These are phyloP conservation scores for Myochromella boudieri DNA, from an alignment of 768 basidiomycete species.

Conservation along the genomic window DNA sequence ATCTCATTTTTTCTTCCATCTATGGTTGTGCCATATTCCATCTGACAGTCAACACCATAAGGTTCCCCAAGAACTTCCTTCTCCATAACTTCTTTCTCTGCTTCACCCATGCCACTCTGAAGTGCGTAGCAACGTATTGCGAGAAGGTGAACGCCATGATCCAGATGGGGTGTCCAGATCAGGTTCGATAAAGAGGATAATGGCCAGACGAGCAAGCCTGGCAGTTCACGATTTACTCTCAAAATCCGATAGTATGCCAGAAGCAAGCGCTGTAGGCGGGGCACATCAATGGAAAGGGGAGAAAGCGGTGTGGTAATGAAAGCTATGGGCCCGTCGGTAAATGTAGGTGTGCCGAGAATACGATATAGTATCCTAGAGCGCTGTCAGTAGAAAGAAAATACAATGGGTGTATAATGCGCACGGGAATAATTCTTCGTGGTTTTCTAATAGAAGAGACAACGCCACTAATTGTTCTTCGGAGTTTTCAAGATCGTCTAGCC, in stretches of 20 bases:
- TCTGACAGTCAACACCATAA: slow-evolving; percentile 57
- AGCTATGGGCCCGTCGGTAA: slow-evolving; percentile 54
- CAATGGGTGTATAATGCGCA: slow-evolving; percentile 35
- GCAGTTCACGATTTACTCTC: slow-evolving; percentile 68
- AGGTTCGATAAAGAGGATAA: slow-evolving; percentile 50
- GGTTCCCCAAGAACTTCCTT: slow-evolving; percentile 56
- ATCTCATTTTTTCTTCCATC: slow-evolving; percentile 46
- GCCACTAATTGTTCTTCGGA: slow-evolving; percentile 56
- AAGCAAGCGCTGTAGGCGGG: slow-evolving; percentile 65
- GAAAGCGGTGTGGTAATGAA: slow-evolving; percentile 35
- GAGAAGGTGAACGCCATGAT: slow-evolving; percentile 63
- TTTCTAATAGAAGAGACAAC: slow-evolving; percentile 62
- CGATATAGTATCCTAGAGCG: slow-evolving; percentile 52
- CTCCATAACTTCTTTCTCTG: slow-evolving; percentile 68
- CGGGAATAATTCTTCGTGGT: slow-evolving; percentile 72
- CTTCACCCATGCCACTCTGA: slow-evolving; percentile 78
- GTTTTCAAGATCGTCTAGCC: slow-evolving; percentile 59
- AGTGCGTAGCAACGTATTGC: slow-evolving; percentile 78
- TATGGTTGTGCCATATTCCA: slow-evolving; percentile 53
- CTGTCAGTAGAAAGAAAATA: slow-evolving; percentile 11
- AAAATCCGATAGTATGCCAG: slow-evolving; percentile 83
- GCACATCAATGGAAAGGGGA: slow-evolving; percentile 34
- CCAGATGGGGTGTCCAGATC: slow-evolving; percentile 44
- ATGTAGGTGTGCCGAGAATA: slow-evolving; percentile 42
- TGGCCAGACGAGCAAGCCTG: slow-evolving; percentile 62